Base-by-base conservation (phyloP, 805 yeast species). In the Candida rishiriensis region DNA sequence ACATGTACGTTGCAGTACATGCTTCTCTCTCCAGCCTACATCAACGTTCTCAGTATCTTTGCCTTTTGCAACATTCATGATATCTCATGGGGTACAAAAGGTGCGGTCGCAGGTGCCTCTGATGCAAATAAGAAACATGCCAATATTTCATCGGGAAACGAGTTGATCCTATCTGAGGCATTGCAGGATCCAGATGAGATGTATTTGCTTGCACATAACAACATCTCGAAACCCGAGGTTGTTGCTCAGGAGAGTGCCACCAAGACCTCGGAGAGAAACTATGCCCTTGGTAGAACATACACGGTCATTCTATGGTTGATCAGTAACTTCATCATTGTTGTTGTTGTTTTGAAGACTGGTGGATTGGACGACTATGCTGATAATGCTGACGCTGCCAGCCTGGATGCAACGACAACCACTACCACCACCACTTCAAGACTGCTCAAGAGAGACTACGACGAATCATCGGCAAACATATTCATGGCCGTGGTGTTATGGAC, bases 21-120 rank as follows among this genome's bases (percentile, higher is more conserved):
- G 43, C 65, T 90, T 51, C 65, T 90, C 41, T 81, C 89, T 50
- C 98, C 98, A 2, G 80, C 95, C 0, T 91, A 89, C 63, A 81
- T 89, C 65, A 90, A 90, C 59, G 91, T 89, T 47, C 71, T 91
- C 59, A 87, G 88, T 59, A 90, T 90, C 45, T 90, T 89, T 66
- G 95, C 97, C 7, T 89, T 90, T 63, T 89, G 97, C 70, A 91
- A 90, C 64, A 83, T 90, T 47, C 95, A 90, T 63, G 98, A 90
- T 69, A 81, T 90, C 40, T 86, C 96, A 5, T 90, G 98, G 97
- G 97, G 97, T 65, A 91, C 96, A 3, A 88, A 91, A 61, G 96
- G 96, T 42, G 85, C 85, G 32, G 73, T 78, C 4, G 76, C 79
- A 61, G 46, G 40, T 2, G 85, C 72, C 57, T 7, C 26, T 7